These are phyloP conservation scores for Dicorynia guianensis DNA, from an alignment of 306 rosid species.

Conservation along the genomic window DNA sequence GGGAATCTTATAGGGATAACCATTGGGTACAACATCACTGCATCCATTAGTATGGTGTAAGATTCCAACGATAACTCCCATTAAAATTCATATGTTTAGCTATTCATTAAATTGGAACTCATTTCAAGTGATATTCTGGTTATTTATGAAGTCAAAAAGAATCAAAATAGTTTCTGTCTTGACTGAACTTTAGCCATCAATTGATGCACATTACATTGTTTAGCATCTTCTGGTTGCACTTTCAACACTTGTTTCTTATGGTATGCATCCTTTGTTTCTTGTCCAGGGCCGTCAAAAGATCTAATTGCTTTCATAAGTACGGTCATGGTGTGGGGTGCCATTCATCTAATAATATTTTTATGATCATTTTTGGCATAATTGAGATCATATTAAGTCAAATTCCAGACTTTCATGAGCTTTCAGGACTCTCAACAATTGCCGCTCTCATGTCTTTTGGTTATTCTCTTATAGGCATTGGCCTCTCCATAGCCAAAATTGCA, in stretches of 20 bases:
- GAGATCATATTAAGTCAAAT: constrained; percentile 54
- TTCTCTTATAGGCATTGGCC: constrained; percentile 46
- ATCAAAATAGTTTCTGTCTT: neutral
- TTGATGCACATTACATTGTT: neutral
- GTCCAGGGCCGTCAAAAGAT: constrained; percentile 51
- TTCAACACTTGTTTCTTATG: neutral
- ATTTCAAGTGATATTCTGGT: neutral
- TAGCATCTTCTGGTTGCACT: neutral
- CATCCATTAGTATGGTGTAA: constrained; percentile 61
- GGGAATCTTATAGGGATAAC: constrained; percentile 35
- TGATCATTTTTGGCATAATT: constrained; percentile 30
- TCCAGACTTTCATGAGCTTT: constrained; percentile 50
- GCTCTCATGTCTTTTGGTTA: constrained; percentile 57
- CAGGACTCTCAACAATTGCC: constrained; percentile 50
- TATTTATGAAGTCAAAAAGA: neutral
- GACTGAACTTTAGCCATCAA: neutral
- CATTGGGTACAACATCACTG: constrained; percentile 53
- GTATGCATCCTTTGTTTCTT: neutral
- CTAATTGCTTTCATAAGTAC: constrained; percentile 48
- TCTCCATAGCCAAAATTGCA: constrained; percentile 58
- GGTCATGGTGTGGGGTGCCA: constrained; percentile 41
- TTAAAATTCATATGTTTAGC: too few species aligned
- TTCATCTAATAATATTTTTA: constrained; percentile 29
- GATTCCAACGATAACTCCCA: constrained; percentile 7
- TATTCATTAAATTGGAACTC: too few species aligned